Evolutionary conservation across 257 asterid species (phyloP).

Genomic region (Parsonsia alboflavescens): DNA sequence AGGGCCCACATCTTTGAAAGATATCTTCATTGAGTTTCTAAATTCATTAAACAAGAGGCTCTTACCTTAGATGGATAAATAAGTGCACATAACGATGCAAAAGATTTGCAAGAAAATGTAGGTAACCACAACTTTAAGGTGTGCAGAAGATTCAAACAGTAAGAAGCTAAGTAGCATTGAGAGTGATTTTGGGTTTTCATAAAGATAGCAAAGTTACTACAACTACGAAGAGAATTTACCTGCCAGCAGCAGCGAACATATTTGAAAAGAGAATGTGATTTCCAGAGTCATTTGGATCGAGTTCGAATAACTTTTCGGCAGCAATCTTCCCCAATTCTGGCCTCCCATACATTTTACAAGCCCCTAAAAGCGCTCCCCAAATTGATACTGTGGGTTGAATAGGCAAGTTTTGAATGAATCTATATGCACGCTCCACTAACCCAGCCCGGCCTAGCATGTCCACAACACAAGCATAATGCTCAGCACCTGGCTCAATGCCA

Average conservation of each 20-base stretch:
- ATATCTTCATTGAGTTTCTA: not conserved
- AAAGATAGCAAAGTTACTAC: not conserved
- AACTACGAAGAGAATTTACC: slow-evolving; percentile 14
- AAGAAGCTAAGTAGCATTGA: not conserved
- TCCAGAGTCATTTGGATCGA: slow-evolving; percentile 86
- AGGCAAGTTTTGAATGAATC: slow-evolving; percentile 52
- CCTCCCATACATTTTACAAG: slow-evolving; percentile 67
- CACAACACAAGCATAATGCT: slow-evolving; percentile 83
- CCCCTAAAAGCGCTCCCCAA: slow-evolving; percentile 88
- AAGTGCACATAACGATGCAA: not conserved
- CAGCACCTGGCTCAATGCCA: slow-evolving; percentile 64
- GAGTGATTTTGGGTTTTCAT: not conserved
- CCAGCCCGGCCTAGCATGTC: slow-evolving; percentile 95
- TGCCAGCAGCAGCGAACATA: slow-evolving; percentile 67
- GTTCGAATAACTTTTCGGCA: slow-evolving; percentile 66
- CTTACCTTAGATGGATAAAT: not conserved
- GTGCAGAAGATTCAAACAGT: not conserved
- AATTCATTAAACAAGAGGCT: not conserved
- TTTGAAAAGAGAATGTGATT: slow-evolving; percentile 76
- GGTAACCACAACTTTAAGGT: not conserved
- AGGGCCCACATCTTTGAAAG: not conserved
- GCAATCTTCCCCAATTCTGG: slow-evolving; percentile 68
- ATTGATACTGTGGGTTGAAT: slow-evolving; percentile 60
- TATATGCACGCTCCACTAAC: slow-evolving; percentile 66
- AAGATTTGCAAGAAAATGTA: not conserved